Percentiles rank a stretch among this genome's conserved stretches.
Conservation (phyloP, 257 asterid species). For the Jacaranda mimosifolia region DNA sequence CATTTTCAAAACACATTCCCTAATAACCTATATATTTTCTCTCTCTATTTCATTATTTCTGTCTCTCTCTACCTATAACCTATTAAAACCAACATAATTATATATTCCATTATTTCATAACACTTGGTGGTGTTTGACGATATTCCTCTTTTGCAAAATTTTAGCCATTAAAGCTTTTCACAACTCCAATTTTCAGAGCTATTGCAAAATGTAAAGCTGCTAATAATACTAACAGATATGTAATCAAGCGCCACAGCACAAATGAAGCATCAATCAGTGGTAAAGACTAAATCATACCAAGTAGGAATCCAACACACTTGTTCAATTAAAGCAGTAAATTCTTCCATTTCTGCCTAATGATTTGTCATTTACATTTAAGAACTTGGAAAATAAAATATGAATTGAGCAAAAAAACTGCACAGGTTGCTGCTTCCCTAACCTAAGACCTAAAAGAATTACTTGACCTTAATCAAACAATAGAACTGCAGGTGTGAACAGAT, state of each 20-base stretch:
- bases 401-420: slow-evolving; percentile 28
- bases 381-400: not conserved
- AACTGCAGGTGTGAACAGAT: not conserved
- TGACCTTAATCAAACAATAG: not conserved
- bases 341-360: not conserved
- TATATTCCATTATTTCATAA: too few species aligned
- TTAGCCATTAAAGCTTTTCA: not conserved
- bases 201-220: not conserved
- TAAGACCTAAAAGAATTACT: slow-evolving; percentile 28
- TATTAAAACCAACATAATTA: too few species aligned
- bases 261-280: not conserved
- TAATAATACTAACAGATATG: not conserved
- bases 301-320: not conserved
- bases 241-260: not conserved
- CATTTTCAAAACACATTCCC: too few species aligned
- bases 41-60: too few species aligned
- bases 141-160: not conserved
- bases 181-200: not conserved
- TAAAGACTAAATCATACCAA: not conserved
- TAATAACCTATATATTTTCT: too few species aligned
- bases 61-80: too few species aligned
- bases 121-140: too few species aligned
- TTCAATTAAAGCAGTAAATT: not conserved
- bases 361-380: slow-evolving; percentile 29
- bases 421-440: slow-evolving; percentile 28